These are phyloP conservation scores for Magnusiomyces clavatus DNA, from an alignment of 1,139 yeast species.

Conservation along the genomic window DNA sequence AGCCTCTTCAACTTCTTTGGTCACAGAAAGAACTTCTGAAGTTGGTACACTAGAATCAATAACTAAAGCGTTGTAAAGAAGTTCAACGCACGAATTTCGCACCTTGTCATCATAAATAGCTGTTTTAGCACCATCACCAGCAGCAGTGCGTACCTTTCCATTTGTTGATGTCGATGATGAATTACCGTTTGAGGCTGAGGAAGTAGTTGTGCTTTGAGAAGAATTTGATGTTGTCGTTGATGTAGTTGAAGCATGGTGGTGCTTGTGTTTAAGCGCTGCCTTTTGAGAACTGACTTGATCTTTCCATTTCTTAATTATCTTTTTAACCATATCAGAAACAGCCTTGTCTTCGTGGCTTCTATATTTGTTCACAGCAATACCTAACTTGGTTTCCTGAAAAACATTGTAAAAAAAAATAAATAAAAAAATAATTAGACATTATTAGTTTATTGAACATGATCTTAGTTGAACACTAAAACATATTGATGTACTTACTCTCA, in stretches of 20 bases:
- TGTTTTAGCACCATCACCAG: slow-evolving; percentile 71
- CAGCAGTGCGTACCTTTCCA: slow-evolving; percentile 55
- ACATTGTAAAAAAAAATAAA: neutral
- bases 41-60: slow-evolving; percentile 64
- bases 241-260: slow-evolving; percentile 6
- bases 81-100: slow-evolving; percentile 77
- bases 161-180: slow-evolving; percentile 16
- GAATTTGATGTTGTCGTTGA: slow-evolving; percentile 10
- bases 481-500: slow-evolving; percentile 42
- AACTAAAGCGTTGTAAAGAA: slow-evolving; percentile 83
- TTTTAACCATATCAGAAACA: slow-evolving; percentile 64
- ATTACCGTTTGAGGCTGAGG: slow-evolving; percentile 15
- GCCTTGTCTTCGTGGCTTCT: slow-evolving; percentile 61
- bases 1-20: slow-evolving; percentile 66
- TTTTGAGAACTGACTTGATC: slow-evolving; percentile 79
- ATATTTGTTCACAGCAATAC: slow-evolving; percentile 88
- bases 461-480: neutral
- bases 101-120: slow-evolving; percentile 64
- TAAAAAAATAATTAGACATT: no score
- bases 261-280: slow-evolving; percentile 21
- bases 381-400: slow-evolving; percentile 78
- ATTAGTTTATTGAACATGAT: neutral
- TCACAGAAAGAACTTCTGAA: slow-evolving; percentile 49
- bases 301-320: slow-evolving; percentile 82
- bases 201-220: slow-evolving; percentile 14